phyloP scores from a whole-genome alignment of 208 protist genomes.

The Leishmania mexicana region DNA sequence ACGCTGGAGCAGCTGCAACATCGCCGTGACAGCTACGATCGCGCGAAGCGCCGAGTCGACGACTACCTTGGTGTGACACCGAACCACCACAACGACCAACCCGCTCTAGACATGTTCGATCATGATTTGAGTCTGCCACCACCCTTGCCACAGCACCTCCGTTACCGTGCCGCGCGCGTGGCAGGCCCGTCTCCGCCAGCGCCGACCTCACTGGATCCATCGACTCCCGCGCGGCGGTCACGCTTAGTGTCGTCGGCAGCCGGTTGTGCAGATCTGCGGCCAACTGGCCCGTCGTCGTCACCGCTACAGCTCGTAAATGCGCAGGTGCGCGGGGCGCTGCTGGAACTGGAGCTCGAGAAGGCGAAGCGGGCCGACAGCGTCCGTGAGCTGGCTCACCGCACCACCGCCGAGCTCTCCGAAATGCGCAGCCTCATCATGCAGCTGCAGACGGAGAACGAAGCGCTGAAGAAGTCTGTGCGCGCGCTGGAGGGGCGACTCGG shows the following conservation, averaged over 20 bases:
- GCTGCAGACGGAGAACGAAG: constrained; percentile 62
- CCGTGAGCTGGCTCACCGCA: constrained; percentile 46
- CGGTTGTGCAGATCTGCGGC: neutral
- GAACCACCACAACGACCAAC: neutral
- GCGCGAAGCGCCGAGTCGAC: constrained; percentile 30
- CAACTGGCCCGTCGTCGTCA: constrained; percentile 6
- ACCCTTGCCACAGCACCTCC: constrained; percentile 38
- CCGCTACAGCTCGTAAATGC: constrained; percentile 43
- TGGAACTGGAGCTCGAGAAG: constrained; percentile 79
- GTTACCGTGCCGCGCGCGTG: constrained; percentile 20
- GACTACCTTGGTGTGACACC: constrained; percentile 25
- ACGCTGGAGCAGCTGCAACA: constrained; percentile 55
- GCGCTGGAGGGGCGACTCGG: constrained; percentile 52
- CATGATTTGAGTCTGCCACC: constrained; percentile 33
- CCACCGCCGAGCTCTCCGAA: constrained; percentile 51
- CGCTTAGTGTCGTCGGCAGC: neutral
- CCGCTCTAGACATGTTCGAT: constrained; percentile 16
- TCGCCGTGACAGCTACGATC: constrained; percentile 38
- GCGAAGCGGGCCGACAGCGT: constrained; percentile 59
- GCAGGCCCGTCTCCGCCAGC: constrained; percentile 2
- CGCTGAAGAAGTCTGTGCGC: constrained; percentile 53
- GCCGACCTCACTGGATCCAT: neutral
- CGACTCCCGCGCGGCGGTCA: neutral
- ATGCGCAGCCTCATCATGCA: constrained; percentile 57
- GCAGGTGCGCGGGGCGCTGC: constrained; percentile 52